Percentiles rank a stretch among this genome's conserved stretches.
Conservation (phyloP, 148 eudicot genomes). For the Silene latifolia region DNA sequence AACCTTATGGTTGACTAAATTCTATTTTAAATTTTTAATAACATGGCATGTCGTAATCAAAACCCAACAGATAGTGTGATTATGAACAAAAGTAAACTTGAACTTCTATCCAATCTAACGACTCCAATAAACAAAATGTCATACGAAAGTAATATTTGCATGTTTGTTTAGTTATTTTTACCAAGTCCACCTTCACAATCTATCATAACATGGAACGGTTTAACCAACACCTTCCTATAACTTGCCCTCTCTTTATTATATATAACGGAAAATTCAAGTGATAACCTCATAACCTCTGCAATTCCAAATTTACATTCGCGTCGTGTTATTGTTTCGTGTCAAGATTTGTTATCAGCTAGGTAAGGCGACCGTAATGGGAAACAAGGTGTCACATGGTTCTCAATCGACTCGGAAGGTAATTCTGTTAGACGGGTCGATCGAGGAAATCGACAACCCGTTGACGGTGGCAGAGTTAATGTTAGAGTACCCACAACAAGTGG, state of each 20-base stretch:
- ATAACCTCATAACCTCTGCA: background rate
- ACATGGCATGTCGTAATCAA: background rate
- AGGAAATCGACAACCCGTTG: constrained; percentile 39
- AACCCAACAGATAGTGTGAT: background rate
- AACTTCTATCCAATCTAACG: constrained; percentile 13
- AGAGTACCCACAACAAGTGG: constrained; percentile 73
- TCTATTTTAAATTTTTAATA: background rate
- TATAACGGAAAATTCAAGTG: too few relatives aligned
- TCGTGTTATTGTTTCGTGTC: background rate
- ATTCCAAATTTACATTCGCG: background rate
- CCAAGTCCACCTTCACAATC: constrained; percentile 52
- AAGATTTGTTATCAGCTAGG: background rate
- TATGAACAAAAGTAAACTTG: background rate
- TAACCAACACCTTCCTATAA: constrained; percentile 43
- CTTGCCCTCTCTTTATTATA: background rate
- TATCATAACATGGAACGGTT: constrained; percentile 60
- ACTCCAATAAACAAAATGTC: constrained; percentile 12
- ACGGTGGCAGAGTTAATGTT: constrained; percentile 85
- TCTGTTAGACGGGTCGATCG: constrained; percentile 48
- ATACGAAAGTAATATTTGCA: constrained; percentile 3
- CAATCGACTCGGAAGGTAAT: constrained; percentile 52
- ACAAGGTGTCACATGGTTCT: constrained; percentile 32
- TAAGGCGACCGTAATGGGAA: constrained; percentile 41
- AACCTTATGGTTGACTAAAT: background rate
- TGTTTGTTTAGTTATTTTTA: constrained; percentile 33